phyloP scores from a whole-genome alignment of 495 filamentous ascomycete species.

The Penicillium verhagenii region DNA sequence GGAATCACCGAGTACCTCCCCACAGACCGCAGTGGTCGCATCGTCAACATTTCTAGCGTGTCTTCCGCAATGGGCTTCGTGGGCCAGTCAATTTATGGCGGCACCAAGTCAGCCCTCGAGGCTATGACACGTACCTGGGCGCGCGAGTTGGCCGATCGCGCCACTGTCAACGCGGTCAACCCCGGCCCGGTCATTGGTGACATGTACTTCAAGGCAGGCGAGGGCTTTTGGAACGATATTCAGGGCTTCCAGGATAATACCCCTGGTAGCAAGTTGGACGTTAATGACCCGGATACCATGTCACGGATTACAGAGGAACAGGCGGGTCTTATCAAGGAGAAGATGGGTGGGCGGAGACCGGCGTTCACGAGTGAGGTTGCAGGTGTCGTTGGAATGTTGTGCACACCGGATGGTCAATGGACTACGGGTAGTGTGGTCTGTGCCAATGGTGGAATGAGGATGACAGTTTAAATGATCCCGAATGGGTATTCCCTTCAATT shows the following conservation, averaged over 20 bases:
- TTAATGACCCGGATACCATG: slow-evolving; percentile 39
- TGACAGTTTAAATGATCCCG: slow-evolving; percentile 12
- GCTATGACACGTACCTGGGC: slow-evolving; percentile 92
- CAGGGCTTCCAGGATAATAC: slow-evolving; percentile 65
- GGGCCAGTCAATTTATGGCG: slow-evolving; percentile 76
- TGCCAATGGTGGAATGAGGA: slow-evolving; percentile 79
- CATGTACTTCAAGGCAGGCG: slow-evolving; percentile 61
- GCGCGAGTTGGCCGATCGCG: slow-evolving; percentile 71
- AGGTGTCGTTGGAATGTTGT: slow-evolving; percentile 82
- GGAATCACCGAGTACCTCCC: slow-evolving; percentile 70
- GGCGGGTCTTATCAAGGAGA: slow-evolving; percentile 54
- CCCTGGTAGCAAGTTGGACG: slow-evolving; percentile 55
- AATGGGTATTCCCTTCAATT: too few relatives aligned
- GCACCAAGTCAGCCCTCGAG: slow-evolving; percentile 86
- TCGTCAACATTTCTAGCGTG: slow-evolving; percentile 77
- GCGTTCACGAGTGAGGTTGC: slow-evolving; percentile 77
- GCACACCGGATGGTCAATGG: slow-evolving; percentile 69
- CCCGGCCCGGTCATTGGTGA: slow-evolving; percentile 84
- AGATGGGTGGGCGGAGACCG: slow-evolving; percentile 63
- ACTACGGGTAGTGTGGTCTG: slow-evolving; percentile 83
- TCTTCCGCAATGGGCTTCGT: slow-evolving; percentile 66
- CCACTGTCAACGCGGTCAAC: slow-evolving; percentile 85
- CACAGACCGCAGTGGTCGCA: slow-evolving; percentile 68
- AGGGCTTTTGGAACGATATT: slow-evolving; percentile 54
- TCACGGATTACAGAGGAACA: slow-evolving; percentile 59